Evolutionary conservation across 1,139 yeast species (phyloP), one percentile per base, ranked within the genome.

Genomic region (Pichia sp.): DNA sequence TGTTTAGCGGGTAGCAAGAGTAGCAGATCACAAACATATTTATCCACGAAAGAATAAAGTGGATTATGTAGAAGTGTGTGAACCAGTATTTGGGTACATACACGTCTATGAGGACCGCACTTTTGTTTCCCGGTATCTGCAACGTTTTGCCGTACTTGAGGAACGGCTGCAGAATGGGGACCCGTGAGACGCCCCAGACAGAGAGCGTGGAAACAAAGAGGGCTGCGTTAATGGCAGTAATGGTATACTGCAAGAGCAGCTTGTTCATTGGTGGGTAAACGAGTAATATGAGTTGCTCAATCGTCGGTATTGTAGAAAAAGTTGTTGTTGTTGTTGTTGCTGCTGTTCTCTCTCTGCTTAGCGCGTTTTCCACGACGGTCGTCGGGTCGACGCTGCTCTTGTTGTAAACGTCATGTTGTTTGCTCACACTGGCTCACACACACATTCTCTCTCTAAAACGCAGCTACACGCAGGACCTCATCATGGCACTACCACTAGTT

Each of bases 81-180:
- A 75, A 75, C 63, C 63, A 70, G 23, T 62, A 46, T 49, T 74
- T 74, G 0, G 77, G 77, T 2, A 74, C 74, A n/a, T 68, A 67
- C 17, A 30, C n/a, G 21, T 30, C 17, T 12, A 30, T 17, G 12
- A 17, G 11, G 8, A 11, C 32, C 9, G 15, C 17, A n/a, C 7
- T 20, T 8, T n/a, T 32, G 22, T 24, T n/a, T n/a, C n/a, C n/a
- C n/a, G n/a, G n/a, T n/a, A n/a, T n/a, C 17, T 17, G 28, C 25
- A 17, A 26, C 7, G 60, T 53, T 44, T 60, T 60, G 4, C 64
- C 64, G 36, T 60, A 60, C 28, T 53, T 50, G 3, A 56, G 45
- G 8, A 57, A 40, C 4, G 37, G 31, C 2, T 40, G 31, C 12
- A 56, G 43, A 2, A 19, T 7, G 1, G 59, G 56, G 3, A 44